Evolutionary conservation across 257 asterid genomes (phyloP).

Genomic region (Solanum corneliomulleri): DNA sequence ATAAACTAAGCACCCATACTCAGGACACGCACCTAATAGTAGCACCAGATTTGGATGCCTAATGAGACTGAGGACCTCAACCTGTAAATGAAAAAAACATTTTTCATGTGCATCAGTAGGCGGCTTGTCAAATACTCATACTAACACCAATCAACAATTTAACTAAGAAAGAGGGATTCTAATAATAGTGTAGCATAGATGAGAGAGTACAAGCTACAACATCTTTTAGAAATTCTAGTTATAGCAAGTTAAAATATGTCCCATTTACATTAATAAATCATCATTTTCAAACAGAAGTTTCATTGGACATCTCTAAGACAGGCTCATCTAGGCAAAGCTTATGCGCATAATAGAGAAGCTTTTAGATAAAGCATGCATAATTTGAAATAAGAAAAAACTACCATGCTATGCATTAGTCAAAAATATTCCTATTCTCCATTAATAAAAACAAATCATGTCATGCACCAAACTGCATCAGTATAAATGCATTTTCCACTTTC

Average conservation of each 20-base stretch:
- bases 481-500: not conserved
- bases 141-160: not conserved
- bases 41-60: slow-evolving; percentile 87
- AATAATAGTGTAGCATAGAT: not conserved
- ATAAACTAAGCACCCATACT: slow-evolving; percentile 77
- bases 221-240: not conserved
- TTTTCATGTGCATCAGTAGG: not conserved
- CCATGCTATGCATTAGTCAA: not conserved
- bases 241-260: not conserved
- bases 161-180: not conserved
- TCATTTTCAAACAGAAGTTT: not conserved
- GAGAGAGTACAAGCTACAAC: not conserved
- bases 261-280: not conserved
- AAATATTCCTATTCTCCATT: not conserved
- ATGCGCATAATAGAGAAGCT: not conserved
- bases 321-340: not conserved
- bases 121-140: not conserved
- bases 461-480: not conserved
- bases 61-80: slow-evolving; percentile 58
- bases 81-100: slow-evolving; percentile 14
- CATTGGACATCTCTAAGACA: not conserved
- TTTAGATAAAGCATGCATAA: not conserved
- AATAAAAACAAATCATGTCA: not conserved
- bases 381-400: not conserved
- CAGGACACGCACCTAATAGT: slow-evolving; percentile 74